Evolutionary conservation across 73 alveolate genomes (phyloP), one percentile per base, ranked within the genome.

Genomic region (Blepharisma japonicum): DNA sequence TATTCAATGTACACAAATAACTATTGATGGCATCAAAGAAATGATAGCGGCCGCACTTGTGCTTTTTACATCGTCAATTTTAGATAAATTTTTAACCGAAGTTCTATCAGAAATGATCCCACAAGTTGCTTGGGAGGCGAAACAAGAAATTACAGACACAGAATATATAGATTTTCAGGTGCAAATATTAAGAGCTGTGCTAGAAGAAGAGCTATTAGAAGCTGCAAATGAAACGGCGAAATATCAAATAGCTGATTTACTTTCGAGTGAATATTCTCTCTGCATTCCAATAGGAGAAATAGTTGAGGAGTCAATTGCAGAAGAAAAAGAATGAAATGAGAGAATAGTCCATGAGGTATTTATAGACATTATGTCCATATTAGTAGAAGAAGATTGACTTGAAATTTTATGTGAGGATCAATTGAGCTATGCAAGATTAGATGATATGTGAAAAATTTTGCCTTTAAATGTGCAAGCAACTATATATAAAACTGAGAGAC

Each of bases 321-420:
- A 53, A 53, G 67, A 53, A 53, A 20, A 14, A 14, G n/a, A 20
- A 20, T 53, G 27, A 14, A 53, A 53, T 53, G 23, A 53, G 23
- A 20, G 27, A 14, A 20, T 53, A 14, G n/a, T 53, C 23, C 23
- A 53, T 53, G n/a, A 53, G n/a, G 23, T 53, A 1, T n/a, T 39
- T 18, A 39, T 14, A 2, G 49, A 18, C 23, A 9, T 61, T 14
- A 18, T 61, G 14, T 8, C 14, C 0, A 25, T 14, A 9, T 14
- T 61, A 14, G 18, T 61, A 18, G 47, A 61, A 20, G 74, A 61
- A 61, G 74, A 61, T 25, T 61, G 74, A 48, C 47, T 61, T 8
- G 74, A 61, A 25, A 61, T 61, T 25, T 25, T 61, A 25, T n/a
- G 14, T 8, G 74, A 61, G 5, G 74, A 61, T 25, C 47, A 61